Evolutionary conservation across 352 stramenopile genomes (phyloP).

Genomic region (Phytophthora pini): DNA sequence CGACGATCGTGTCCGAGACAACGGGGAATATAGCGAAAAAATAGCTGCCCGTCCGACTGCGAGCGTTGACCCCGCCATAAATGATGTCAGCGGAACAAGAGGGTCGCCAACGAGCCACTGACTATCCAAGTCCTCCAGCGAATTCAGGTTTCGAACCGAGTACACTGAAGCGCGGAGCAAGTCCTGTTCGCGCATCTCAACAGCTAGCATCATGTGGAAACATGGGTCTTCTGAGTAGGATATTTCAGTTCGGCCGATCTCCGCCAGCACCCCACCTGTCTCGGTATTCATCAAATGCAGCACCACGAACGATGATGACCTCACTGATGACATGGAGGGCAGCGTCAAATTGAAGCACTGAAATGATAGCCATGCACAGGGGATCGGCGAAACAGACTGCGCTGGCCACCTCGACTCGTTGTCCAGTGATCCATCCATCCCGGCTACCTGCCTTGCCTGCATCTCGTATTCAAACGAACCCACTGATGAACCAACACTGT

Average conservation of each 20-base stretch:
- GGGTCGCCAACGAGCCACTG: constrained; percentile 81
- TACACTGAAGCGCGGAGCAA: constrained; percentile 76
- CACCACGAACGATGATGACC: constrained; percentile 70
- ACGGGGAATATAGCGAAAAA: constrained; percentile 66
- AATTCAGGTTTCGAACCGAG: constrained; percentile 61
- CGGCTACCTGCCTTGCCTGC: constrained; percentile 16
- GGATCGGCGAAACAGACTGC: constrained; percentile 9
- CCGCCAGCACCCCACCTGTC: constrained; percentile 44
- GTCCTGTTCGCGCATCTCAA: constrained; percentile 60
- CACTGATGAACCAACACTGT: constrained; percentile 7
- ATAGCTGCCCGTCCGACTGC: constrained; percentile 47
- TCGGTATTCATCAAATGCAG: constrained; percentile 62
- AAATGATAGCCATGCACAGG: constrained; percentile 81
- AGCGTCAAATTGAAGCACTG: constrained; percentile 84
- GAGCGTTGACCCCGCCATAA: constrained; percentile 39
- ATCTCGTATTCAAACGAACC: constrained; percentile 20
- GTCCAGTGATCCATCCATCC: constrained; percentile 14
- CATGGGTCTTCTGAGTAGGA: constrained; percentile 72
- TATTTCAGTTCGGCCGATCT: constrained; percentile 82
- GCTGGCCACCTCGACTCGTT: constrained; percentile 18
- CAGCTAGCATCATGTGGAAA: constrained; percentile 81
- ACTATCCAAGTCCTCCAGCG: constrained; percentile 64
- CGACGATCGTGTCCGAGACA: constrained; percentile 65
- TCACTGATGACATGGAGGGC: constrained; percentile 53
- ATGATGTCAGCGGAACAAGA: constrained; percentile 58